Base-by-base conservation (phyloP, 1,139 yeast species). In the Tardiomyces blankii region DNA sequence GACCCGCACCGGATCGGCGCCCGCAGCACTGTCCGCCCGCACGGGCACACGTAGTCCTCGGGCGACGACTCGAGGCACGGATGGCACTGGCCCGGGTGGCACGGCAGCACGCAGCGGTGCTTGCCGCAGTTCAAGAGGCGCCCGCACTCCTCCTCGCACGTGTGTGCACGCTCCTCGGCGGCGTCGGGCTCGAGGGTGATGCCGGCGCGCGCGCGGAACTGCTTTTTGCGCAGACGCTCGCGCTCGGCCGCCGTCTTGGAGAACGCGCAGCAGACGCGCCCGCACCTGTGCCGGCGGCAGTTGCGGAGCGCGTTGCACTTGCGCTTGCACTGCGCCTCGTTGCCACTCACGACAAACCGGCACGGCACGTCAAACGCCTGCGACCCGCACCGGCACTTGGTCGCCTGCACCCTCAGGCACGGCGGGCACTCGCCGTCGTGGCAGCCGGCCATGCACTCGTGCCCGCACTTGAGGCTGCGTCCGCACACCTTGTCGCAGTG, bases 1-100 rank as follows among this genome's bases (percentile, higher is more conserved):
- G 91, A 78, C 12, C 96, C 96, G 66, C 97, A 88, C 53, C 96
- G 71, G 11, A 87, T 88, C 0, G 97, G 97, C 0, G 96, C 96
- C 44, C 74, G 74, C 9, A 87, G 69, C 2, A 82, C 72, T 0
- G 96, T 88, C 49, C 75, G 72, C 1, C 96, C 96, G 68, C 97
- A 88, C 47, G 83, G 74, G 60, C 97, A 88, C 2, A 80, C 73
- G 54, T 86, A 68, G 60, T 88, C 96, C 28, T 85, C 91, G 44
- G 80, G 78, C 12, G 87, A 75, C 4, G 95, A 83, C 56, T 87
- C 95, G 44, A 85, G 63, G 61, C 97, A 88, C 9, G 89, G 82
- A 2, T 80, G 79, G 65, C 96, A 88, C 1, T 85, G 76, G 16
- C 96, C 96, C 13, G 77, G 68, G 61, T 88, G 96, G 57, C 96